These are phyloP conservation scores for Truncatella angustata DNA, from an alignment of 2,329 filamentous ascomycete species.

Conservation along the genomic window DNA sequence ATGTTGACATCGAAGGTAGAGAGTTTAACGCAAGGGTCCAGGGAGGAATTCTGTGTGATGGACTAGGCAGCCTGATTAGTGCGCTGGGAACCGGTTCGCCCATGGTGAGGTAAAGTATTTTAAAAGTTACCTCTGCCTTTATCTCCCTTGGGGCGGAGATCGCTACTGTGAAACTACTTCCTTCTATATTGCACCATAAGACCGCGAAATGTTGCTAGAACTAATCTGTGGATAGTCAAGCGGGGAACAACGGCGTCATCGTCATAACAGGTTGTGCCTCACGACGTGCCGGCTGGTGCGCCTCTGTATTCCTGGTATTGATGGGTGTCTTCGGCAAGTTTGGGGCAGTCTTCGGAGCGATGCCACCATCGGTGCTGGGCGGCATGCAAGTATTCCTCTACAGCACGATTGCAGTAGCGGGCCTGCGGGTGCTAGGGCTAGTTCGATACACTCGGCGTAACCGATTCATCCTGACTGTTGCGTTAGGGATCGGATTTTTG, in stretches of 20 bases:
- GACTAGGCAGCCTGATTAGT: constrained; percentile 61
- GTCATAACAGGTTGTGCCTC: constrained; percentile 67
- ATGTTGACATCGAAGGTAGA: constrained; percentile 57
- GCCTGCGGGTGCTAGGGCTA: constrained; percentile 63
- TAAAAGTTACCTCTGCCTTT: too few species aligned
- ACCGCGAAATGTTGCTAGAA: too few species aligned
- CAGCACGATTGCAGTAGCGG: constrained; percentile 62
- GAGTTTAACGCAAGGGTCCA: constrained; percentile 69
- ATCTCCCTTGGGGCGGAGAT: too few species aligned
- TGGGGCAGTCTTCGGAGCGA: constrained; percentile 64
- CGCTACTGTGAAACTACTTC: too few species aligned
- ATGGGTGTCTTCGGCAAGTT: constrained; percentile 73
- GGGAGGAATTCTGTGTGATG: constrained; percentile 65
- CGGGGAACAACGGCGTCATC: constrained; percentile 70
- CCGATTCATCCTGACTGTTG: constrained; percentile 63
- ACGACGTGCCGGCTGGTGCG: constrained; percentile 64
- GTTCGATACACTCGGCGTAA: constrained; percentile 64
- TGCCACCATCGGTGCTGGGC: constrained; percentile 50
- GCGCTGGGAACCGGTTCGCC: constrained; percentile 66
- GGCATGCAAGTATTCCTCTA: constrained; percentile 64
- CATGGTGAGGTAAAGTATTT: constrained; percentile 52
- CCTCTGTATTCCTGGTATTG: constrained; percentile 63
- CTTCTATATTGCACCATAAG: too few species aligned
- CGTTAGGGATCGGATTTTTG: constrained; percentile 57
- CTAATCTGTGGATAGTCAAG: constrained; percentile 44